phyloP scores from a whole-genome alignment of 176 grass and related monocot species.

The Oryza glumipatula region DNA sequence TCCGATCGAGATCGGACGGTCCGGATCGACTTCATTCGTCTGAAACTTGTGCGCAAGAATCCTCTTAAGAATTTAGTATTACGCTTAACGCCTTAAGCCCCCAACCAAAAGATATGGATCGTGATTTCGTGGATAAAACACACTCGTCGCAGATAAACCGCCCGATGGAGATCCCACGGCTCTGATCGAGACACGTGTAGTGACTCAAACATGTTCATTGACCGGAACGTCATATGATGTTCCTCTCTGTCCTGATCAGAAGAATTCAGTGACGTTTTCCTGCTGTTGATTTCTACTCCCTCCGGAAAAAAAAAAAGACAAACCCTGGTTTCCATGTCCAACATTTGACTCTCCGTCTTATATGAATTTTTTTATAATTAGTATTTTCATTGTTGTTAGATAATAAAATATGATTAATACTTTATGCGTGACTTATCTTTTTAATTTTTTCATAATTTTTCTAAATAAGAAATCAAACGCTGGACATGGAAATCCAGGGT shows the following conservation, averaged over 20 bases:
- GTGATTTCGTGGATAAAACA: not conserved
- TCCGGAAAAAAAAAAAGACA: too few species aligned
- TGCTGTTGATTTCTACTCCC: not conserved
- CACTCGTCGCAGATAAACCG: not conserved
- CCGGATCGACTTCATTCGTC: not conserved
- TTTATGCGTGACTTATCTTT: too few species aligned
- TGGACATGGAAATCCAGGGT: too few species aligned
- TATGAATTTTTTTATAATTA: too few species aligned
- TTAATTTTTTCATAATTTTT: too few species aligned
- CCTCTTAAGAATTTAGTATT: not conserved
- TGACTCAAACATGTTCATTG: not conserved
- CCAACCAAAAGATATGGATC: not conserved
- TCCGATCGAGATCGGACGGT: not conserved
- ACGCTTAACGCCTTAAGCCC: not conserved
- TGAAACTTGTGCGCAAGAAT: not conserved
- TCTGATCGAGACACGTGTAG: not conserved
- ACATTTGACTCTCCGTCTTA: too few species aligned
- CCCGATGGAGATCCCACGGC: not conserved
- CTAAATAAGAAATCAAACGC: too few species aligned
- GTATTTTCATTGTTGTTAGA: too few species aligned
- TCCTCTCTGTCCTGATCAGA: not conserved
- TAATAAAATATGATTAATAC: too few species aligned
- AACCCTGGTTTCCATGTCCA: too few species aligned
- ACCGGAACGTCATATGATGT: not conserved
- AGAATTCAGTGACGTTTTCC: not conserved